phyloP scores from a whole-genome alignment of 2,329 filamentous ascomycete genomes.

The Tolypocladium nubicola region DNA sequence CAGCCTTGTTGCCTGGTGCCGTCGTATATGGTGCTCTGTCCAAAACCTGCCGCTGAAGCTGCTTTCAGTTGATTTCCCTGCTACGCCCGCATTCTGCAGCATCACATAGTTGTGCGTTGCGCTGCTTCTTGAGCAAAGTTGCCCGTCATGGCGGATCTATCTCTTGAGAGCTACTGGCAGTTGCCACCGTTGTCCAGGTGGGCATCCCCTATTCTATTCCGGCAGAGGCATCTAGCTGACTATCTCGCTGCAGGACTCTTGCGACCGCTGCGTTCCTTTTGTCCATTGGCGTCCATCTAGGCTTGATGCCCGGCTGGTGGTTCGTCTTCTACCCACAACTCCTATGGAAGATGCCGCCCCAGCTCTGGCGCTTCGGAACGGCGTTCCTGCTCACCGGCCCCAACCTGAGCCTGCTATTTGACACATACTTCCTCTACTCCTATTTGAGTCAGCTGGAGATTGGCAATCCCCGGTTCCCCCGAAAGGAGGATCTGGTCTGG shows the following conservation, averaged over 20 bases:
- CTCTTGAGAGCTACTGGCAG: constrained; percentile 25
- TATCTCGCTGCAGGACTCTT: constrained; percentile 45
- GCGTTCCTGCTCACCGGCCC: constrained; percentile 30
- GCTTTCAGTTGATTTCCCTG: constrained; percentile 9
- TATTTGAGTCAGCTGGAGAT: constrained; percentile 68
- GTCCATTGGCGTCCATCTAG: constrained; percentile 48
- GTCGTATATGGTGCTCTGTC: constrained; percentile 10
- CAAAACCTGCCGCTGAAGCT: constrained; percentile 1
- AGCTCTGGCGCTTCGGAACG: constrained; percentile 32
- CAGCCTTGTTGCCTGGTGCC: constrained; percentile 16
- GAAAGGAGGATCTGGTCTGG: constrained; percentile 69
- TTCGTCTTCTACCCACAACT: constrained; percentile 41
- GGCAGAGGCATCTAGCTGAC: constrained; percentile 10
- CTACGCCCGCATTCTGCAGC: not conserved
- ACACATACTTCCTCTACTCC: constrained; percentile 66
- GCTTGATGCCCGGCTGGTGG: constrained; percentile 36
- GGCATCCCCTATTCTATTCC: constrained; percentile 10
- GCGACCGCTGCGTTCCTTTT: constrained; percentile 50
- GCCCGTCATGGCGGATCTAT: constrained; percentile 20
- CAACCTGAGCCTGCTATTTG: constrained; percentile 48
- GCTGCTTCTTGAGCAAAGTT: constrained; percentile 17
- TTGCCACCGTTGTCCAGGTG: constrained; percentile 32
- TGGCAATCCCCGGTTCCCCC: constrained; percentile 58
- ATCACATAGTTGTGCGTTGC: constrained; percentile 1
- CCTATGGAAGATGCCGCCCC: constrained; percentile 40